Evolutionary conservation across 2,329 filamentous ascomycete genomes (phyloP).

Genomic region (Colletotrichum liriopes): DNA sequence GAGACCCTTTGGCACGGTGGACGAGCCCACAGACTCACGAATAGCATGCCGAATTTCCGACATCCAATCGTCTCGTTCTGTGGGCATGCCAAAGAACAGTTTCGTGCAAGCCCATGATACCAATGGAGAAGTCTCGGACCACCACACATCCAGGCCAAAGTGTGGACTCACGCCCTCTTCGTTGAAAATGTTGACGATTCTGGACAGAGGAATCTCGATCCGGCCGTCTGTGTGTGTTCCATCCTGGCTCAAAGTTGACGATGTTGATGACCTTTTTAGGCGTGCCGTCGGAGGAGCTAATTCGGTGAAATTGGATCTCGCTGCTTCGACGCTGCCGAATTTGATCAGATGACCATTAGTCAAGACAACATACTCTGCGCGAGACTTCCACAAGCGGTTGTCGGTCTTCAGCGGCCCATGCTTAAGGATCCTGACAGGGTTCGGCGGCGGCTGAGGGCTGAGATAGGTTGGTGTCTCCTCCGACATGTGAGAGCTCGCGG

Average conservation of each 20-base stretch:
- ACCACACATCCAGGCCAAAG: constrained; percentile 71
- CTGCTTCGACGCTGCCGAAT: constrained; percentile 64
- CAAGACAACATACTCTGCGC: constrained; percentile 67
- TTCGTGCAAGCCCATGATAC: constrained; percentile 64
- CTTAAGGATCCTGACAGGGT: constrained; percentile 59
- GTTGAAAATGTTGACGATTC: constrained; percentile 67
- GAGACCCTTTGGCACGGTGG: constrained; percentile 52
- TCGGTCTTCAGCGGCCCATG: constrained; percentile 66
- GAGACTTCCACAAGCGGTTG: constrained; percentile 64
- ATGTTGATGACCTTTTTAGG: constrained; percentile 46
- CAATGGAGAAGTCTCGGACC: constrained; percentile 62
- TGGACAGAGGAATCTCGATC: constrained; percentile 65
- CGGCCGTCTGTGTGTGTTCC: constrained; percentile 55
- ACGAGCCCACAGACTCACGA: constrained; percentile 55
- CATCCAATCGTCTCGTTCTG: constrained; percentile 67
- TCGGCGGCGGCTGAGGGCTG: constrained; percentile 50
- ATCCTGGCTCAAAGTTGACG: constrained; percentile 48
- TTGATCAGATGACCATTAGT: constrained; percentile 67
- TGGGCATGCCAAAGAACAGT: constrained; percentile 64
- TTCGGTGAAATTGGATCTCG: constrained; percentile 63
- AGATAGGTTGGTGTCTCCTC: constrained; percentile 39
- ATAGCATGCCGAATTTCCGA: constrained; percentile 62
- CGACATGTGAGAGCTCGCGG: constrained; percentile 47
- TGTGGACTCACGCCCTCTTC: constrained; percentile 65
- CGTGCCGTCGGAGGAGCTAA: constrained; percentile 49